Base-by-base conservation (phyloP, 1,284 basidiomycete species). In the Marasmius sp. region DNA sequence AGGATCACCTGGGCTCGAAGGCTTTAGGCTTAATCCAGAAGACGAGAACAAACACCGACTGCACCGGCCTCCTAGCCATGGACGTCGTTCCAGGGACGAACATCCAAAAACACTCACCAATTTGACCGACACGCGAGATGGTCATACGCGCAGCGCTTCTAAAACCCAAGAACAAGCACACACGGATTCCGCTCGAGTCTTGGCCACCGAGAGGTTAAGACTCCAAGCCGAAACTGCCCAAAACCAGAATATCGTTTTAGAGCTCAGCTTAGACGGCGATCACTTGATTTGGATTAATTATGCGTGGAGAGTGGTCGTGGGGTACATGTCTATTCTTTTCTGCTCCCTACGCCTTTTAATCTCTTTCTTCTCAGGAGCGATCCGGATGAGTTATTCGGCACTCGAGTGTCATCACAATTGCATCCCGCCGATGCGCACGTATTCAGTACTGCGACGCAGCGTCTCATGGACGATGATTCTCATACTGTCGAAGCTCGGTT, bases 401-500 rank as follows among this genome's bases (percentile, higher is more conserved):
- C 85, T 38, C 89, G 93, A 12, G 91, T 99, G 69, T 93, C 94
- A 6, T 86, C 85, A 56, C 77, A 97, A 45, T 85, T 99, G 33
- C 89, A 92, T 48, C 88, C 93, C 1, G 85, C 85, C n/a, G 95
- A 98, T 73, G 87, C 86, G 69, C 84, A 85, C 56, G 89, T 97
- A 51, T 98, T 99, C 77, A 86, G 87, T 54, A 91, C 94, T 69
- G 97, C 96, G 0, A 96, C 92, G 0, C 84, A 89, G 57, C 88
- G 89, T 60, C 83, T 99, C 38, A 87, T 92, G 65, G 88, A 92
- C 60, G 95, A 98, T 71, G 94, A 97, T 70, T 94, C 93, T 33
- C 94, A 95, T 71, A 99, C 97, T 0, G 89, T 98, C 54, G 95
- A 99, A 74, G 91, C 93, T 52, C 87, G 88, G 54, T 98, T 99